Percentiles rank a stretch among this genome's conserved stretches.
Evolutionary conservation across 1,284 basidiomycete genomes (phyloP).

Genomic region (Athelia psychrophila): DNA sequence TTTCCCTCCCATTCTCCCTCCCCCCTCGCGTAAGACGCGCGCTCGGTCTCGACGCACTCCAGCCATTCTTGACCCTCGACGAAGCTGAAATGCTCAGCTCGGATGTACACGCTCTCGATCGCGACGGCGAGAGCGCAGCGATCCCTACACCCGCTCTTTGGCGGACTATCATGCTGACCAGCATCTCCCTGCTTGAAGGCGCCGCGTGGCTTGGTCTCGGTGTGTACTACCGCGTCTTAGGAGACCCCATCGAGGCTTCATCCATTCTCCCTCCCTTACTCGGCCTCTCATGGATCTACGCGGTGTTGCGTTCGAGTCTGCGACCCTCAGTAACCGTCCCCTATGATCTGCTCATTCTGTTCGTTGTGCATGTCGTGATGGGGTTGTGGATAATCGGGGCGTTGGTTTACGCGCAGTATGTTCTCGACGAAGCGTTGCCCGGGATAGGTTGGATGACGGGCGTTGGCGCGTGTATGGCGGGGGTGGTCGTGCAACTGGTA

Average conservation of each 20-base stretch:
- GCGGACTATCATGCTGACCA: conserved; percentile 51
- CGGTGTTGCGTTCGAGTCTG: conserved; percentile 38
- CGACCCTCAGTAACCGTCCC: conserved; percentile 44
- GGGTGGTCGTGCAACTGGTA: conserved; percentile 35
- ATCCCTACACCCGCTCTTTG: conserved; percentile 40
- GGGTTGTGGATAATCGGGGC: conserved; percentile 45
- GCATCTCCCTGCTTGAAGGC: conserved; percentile 45
- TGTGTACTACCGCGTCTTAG: conserved; percentile 36
- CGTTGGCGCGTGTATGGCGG: conserved; percentile 40
- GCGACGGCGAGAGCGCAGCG: conserved; percentile 19
- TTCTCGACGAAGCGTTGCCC: conserved; percentile 37
- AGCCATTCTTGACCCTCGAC: conserved; percentile 45
- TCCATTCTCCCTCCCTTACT: conserved; percentile 37
- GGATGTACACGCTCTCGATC: conserved; percentile 17
- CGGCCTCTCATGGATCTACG: conserved; percentile 57
- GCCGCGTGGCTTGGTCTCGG: conserved; percentile 49
- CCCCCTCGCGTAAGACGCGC: conserved; percentile 23
- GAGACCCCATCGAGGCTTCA: conserved; percentile 24
- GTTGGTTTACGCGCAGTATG: conserved; percentile 41
- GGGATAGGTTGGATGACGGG: conserved; percentile 24
- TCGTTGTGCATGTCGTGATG: conserved; percentile 38
- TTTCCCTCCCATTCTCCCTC: conserved; percentile 32
- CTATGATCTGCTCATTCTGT: conserved; percentile 51
- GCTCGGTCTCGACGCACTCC: conserved; percentile 33
- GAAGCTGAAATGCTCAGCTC: conserved; percentile 55